Percentiles rank a stretch among this genome's conserved stretches.
Conservation (phyloP, 805 yeast genomes). For the Cyberlindnera subsufficiens region DNA sequence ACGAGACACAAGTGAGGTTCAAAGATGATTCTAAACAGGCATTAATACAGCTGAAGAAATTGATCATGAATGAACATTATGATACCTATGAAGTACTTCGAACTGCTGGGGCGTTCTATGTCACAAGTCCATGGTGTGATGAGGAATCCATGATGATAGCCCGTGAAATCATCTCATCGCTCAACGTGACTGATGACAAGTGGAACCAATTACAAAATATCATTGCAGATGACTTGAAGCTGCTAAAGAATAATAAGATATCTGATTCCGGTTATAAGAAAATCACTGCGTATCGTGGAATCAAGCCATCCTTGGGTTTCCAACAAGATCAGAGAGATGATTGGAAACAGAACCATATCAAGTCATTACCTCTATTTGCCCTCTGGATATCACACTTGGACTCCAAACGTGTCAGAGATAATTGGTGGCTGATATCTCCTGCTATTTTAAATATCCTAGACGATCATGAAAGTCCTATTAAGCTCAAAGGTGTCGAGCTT, state of each 20-base stretch:
- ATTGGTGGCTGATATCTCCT: slow-evolving; percentile 24
- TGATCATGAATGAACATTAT: not conserved
- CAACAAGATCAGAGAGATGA: slow-evolving; percentile 6
- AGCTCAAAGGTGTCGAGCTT: slow-evolving; percentile 18
- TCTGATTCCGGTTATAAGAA: slow-evolving; percentile 19
- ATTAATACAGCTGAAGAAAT: not conserved
- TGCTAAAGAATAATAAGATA: slow-evolving; percentile 6
- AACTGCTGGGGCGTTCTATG: slow-evolving; percentile 3
- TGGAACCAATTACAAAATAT: not conserved
- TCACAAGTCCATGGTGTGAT: slow-evolving; percentile 20
- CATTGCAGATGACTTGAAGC: slow-evolving; percentile 10
- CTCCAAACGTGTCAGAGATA: slow-evolving; percentile 5
- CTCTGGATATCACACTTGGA: slow-evolving; percentile 4
- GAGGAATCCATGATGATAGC: not conserved
- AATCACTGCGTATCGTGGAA: slow-evolving; percentile 1
- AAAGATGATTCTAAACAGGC: slow-evolving; percentile 1
- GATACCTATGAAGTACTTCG: not conserved
- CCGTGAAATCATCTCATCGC: not conserved
- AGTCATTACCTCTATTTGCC: slow-evolving; percentile 12
- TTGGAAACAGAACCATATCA: slow-evolving; percentile 15
- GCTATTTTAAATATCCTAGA: slow-evolving; percentile 22
- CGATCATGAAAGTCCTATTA: slow-evolving; percentile 24
- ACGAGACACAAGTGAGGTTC: slow-evolving; percentile 8
- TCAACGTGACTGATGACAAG: not conserved
- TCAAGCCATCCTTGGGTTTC: slow-evolving; percentile 14